A percentile compares a stretch with the other conserved stretches of the same genome.
phyloP scores from a whole-genome alignment of 805 yeast species.

The Schwanniomyces occidentalis region DNA sequence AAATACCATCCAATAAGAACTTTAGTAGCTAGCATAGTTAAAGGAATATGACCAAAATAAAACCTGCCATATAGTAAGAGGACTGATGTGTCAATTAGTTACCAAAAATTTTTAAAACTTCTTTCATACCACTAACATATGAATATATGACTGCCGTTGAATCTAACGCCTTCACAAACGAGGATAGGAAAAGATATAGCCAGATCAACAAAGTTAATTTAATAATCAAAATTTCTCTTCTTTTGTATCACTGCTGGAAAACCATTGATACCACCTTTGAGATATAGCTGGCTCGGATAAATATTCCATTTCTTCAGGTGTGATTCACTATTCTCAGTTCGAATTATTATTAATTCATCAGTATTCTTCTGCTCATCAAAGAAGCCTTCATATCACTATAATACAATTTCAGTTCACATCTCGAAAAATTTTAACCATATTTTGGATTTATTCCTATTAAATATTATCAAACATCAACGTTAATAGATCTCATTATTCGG shows the following conservation, averaged over 20 bases:
- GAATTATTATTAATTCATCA: no score
- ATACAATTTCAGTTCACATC: no score
- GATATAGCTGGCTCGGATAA: conserved; percentile 8
- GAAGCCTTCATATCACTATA: no score
- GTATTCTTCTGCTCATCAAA: no score
- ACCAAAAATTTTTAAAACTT: conserved; percentile 56
- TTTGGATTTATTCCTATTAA: no score
- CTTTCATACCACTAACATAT: conserved; percentile 63
- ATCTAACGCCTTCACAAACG: conserved; percentile 11
- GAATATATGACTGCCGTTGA: conserved; percentile 40
- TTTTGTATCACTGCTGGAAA: conserved; percentile 24
- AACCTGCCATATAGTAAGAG: conserved; percentile 21
- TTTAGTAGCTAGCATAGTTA: conserved; percentile 24
- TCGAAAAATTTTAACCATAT: no score
- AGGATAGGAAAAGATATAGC: conserved; percentile 14
- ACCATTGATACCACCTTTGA: conserved; percentile 31
- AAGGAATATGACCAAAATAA: conserved; percentile 28
- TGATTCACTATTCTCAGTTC: no score
- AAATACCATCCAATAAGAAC: conserved; percentile 22
- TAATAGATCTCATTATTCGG: no score
- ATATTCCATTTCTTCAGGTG: conserved; percentile 14
- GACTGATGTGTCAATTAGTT: conserved; percentile 46
- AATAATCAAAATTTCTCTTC: conserved; percentile 24
- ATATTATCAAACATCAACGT: no score
- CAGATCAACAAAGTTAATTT: conserved; percentile 25